phyloP scores from a whole-genome alignment of 345 rosid genomes.

The Geranium rotundifolium region DNA sequence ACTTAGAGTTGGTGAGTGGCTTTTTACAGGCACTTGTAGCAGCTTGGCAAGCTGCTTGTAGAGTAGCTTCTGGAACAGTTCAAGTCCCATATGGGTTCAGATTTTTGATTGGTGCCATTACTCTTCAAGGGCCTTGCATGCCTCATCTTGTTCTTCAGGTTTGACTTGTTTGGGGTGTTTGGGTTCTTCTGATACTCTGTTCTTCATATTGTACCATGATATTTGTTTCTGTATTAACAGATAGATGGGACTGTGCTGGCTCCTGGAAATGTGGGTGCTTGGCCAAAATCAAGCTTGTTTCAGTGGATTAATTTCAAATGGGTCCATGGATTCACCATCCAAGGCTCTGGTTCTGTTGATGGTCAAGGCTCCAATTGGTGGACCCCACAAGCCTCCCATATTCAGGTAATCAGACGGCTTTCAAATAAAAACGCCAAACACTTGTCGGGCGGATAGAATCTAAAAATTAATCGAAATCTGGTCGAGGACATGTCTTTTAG shows the following conservation, averaged over 20 bases:
- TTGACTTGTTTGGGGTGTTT: background rate
- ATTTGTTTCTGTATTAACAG: conserved; percentile 20
- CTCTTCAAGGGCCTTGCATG: conserved; percentile 60
- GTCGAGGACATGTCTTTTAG: too few species aligned
- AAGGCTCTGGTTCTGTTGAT: conserved; percentile 63
- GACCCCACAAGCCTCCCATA: conserved; percentile 27
- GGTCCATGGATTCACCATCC: conserved; percentile 54
- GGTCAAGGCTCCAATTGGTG: conserved; percentile 84
- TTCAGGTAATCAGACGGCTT: conserved; percentile 22
- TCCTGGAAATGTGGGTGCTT: conserved; percentile 46
- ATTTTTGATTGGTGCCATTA: conserved; percentile 38
- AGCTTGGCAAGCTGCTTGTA: conserved; percentile 63
- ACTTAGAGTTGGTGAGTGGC: too few species aligned
- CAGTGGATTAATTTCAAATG: conserved; percentile 89
- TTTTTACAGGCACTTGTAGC: conserved; percentile 30
- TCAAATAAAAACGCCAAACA: too few species aligned
- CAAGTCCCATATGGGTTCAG: conserved; percentile 35
- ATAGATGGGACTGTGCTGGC: conserved; percentile 67
- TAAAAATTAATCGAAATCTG: too few species aligned
- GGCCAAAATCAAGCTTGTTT: conserved; percentile 60
- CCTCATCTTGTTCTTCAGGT: conserved; percentile 52
- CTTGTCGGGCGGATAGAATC: too few species aligned
- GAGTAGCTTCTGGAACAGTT: conserved; percentile 28
- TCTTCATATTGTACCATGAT: background rate
- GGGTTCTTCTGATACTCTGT: conserved; percentile 1